phyloP scores from a whole-genome alignment of 163 green algal genomes.

The Scenedesmus sp. region DNA sequence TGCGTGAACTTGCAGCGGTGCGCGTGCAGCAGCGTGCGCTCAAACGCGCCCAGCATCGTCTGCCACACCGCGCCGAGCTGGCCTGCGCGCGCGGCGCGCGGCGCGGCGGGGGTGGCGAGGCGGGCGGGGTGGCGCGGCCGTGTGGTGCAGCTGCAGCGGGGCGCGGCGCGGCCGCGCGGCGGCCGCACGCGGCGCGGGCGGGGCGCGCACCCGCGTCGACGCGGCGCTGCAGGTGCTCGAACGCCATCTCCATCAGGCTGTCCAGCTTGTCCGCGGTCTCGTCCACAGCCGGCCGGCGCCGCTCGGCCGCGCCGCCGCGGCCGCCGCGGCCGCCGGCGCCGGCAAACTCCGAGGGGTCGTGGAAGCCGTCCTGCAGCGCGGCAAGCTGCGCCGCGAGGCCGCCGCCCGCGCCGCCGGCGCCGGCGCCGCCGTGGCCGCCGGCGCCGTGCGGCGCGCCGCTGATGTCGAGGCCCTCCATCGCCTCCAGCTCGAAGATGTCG shows the following conservation, averaged over 20 bases:
- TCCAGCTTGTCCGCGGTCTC: constrained; percentile 91
- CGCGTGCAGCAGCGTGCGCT: constrained; percentile 81
- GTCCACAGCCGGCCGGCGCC: constrained; percentile 56
- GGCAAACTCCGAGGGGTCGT: constrained; percentile 10
- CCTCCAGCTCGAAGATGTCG: constrained; percentile 93
- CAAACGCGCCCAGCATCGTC: constrained; percentile 77
- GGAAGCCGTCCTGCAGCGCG: constrained; percentile 20
- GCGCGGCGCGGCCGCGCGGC: too few relatives aligned
- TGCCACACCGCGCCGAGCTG: constrained; percentile 61
- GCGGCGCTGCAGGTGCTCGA: constrained; percentile 75
- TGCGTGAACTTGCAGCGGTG: constrained; percentile 94
- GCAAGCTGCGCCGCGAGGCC: constrained; percentile 22
- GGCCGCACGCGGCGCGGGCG: too few relatives aligned
- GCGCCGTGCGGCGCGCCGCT: constrained; percentile 43
- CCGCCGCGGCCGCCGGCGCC: background rate
- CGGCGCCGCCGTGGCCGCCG: background rate
- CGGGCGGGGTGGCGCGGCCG: too few relatives aligned
- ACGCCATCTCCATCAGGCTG: constrained; percentile 85
- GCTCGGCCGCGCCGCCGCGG: background rate
- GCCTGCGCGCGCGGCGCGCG: constrained; percentile 8
- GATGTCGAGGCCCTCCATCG: constrained; percentile 77
- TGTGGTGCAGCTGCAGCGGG: too few relatives aligned
- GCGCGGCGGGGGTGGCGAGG: background rate
- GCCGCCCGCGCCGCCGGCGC: background rate
- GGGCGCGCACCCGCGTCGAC: constrained; percentile 49